A percentile compares a stretch with the other conserved stretches of the same genome.
phyloP scores from a whole-genome alignment of 2,329 filamentous ascomycete genomes.

The Capronia americana region DNA sequence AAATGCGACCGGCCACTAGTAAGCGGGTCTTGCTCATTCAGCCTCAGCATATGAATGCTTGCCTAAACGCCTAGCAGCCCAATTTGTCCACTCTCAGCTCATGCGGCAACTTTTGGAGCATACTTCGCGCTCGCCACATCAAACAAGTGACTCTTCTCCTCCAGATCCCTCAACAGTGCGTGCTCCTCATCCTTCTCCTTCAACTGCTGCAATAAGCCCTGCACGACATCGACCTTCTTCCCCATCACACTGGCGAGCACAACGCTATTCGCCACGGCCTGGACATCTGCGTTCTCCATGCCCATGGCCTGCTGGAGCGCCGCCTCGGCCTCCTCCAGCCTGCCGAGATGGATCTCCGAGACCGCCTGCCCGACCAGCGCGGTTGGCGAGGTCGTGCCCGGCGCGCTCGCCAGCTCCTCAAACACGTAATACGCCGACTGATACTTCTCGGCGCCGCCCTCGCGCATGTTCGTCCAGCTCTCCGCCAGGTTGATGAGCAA shows the following conservation, averaged over 20 bases:
- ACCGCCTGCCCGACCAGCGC: conserved; percentile 87
- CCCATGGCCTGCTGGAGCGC: conserved; percentile 81
- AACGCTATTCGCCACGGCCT: conserved; percentile 81
- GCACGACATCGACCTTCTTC: conserved; percentile 60
- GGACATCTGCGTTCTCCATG: conserved; percentile 68
- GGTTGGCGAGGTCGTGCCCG: conserved; percentile 76
- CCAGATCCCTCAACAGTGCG: conserved; percentile 72
- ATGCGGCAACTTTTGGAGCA: conserved; percentile 73
- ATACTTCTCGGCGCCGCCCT: conserved; percentile 94
- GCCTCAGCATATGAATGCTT: neutral
- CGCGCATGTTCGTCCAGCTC: conserved; percentile 88
- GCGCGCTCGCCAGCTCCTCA: conserved; percentile 89
- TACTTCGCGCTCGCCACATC: conserved; percentile 87
- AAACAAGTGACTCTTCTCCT: conserved; percentile 86
- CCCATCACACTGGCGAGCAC: conserved; percentile 80
- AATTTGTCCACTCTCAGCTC: neutral
- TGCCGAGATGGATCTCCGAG: conserved; percentile 86
- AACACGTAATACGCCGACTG: conserved; percentile 98
- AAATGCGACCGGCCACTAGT: neutral
- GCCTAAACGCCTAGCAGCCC: neutral
- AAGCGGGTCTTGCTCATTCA: neutral
- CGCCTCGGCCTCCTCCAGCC: conserved; percentile 85
- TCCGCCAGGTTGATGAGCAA: conserved; percentile 92
- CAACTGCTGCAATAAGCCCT: conserved; percentile 49
- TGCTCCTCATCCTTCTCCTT: conserved; percentile 68